These are phyloP conservation scores for Podospora australis DNA, from an alignment of 495 filamentous ascomycete genomes.

Conservation along the genomic window DNA sequence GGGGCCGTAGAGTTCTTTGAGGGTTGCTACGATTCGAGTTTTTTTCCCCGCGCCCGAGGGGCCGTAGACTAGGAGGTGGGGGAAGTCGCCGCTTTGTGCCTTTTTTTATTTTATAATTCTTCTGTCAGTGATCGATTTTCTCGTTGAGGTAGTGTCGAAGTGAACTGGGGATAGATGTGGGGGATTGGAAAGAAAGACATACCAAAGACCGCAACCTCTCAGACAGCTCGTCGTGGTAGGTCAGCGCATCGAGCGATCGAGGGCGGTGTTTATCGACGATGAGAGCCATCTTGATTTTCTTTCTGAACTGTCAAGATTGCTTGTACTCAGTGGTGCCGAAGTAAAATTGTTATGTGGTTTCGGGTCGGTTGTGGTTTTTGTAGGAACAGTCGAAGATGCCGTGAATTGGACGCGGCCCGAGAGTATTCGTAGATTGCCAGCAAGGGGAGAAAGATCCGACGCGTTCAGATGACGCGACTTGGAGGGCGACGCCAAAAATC, in stretches of 20 bases:
- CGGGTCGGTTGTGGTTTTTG: background rate
- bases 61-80: slow-evolving; percentile 92
- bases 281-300: slow-evolving; percentile 47
- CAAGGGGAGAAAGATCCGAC: slow-evolving; percentile 2
- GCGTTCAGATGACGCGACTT: slow-evolving; percentile 19
- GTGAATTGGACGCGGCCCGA: too few relatives aligned
- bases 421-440: background rate
- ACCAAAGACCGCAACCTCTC: slow-evolving; percentile 82
- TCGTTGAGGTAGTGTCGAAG: background rate
- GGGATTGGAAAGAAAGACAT: slow-evolving; percentile 25
- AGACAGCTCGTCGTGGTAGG: slow-evolving; percentile 85
- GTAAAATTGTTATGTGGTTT: background rate
- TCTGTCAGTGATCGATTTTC: too few relatives aligned
- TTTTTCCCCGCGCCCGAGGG: slow-evolving; percentile 97
- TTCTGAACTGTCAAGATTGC: too few relatives aligned
- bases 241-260: slow-evolving; percentile 76
- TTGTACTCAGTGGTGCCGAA: too few relatives aligned
- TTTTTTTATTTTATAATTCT: too few relatives aligned
- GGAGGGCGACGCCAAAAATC: slow-evolving; percentile 5
- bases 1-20: slow-evolving; percentile 86
- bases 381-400: too few relatives aligned
- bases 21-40: slow-evolving; percentile 86
- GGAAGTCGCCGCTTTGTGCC: slow-evolving; percentile 96
- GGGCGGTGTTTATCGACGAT: slow-evolving; percentile 94
- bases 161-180: slow-evolving; percentile 5